These are phyloP conservation scores for Fusarium musae DNA, from an alignment of 2,329 filamentous ascomycete genomes.

Conservation along the genomic window DNA sequence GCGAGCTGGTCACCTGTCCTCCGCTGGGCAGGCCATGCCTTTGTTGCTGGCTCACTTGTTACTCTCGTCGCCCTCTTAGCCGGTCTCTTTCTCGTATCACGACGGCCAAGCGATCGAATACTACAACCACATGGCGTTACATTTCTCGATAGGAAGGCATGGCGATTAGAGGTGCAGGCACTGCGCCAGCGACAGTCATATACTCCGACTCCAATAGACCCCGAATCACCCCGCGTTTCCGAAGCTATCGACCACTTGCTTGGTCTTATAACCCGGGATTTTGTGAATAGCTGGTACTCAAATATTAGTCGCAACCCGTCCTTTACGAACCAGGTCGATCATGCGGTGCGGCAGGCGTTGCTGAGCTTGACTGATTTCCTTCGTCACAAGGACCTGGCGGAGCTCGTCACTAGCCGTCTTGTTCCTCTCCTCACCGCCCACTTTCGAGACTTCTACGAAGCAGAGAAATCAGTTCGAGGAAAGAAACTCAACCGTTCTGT, in stretches of 20 bases:
- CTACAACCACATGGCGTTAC: slow-evolving; percentile 59
- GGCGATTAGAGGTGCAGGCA: slow-evolving; percentile 76
- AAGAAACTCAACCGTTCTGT: slow-evolving; percentile 88
- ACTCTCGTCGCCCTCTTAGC: slow-evolving; percentile 66
- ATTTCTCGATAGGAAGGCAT: slow-evolving; percentile 72
- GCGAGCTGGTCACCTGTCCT: slow-evolving; percentile 85
- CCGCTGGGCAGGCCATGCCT: slow-evolving; percentile 87
- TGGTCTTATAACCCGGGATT: slow-evolving; percentile 81
- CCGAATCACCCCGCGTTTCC: slow-evolving; percentile 80
- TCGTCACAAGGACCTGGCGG: slow-evolving; percentile 82
- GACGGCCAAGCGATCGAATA: slow-evolving; percentile 56
- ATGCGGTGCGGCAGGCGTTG: slow-evolving; percentile 78
- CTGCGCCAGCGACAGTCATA: slow-evolving; percentile 75
- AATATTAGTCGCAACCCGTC: slow-evolving; percentile 83
- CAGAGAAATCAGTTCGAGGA: slow-evolving; percentile 86
- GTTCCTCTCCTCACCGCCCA: slow-evolving; percentile 91
- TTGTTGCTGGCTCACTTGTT: slow-evolving; percentile 74
- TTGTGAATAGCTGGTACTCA: slow-evolving; percentile 88
- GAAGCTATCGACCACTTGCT: slow-evolving; percentile 83
- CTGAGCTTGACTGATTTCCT: slow-evolving; percentile 77
- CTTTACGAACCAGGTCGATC: slow-evolving; percentile 90
- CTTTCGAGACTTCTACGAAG: slow-evolving; percentile 89
- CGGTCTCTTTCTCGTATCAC: slow-evolving; percentile 65
- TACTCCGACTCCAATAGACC: slow-evolving; percentile 75
- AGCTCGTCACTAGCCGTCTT: slow-evolving; percentile 81